Conservation (phyloP, 768 basidiomycete species). For the Russula olivacea region DNA sequence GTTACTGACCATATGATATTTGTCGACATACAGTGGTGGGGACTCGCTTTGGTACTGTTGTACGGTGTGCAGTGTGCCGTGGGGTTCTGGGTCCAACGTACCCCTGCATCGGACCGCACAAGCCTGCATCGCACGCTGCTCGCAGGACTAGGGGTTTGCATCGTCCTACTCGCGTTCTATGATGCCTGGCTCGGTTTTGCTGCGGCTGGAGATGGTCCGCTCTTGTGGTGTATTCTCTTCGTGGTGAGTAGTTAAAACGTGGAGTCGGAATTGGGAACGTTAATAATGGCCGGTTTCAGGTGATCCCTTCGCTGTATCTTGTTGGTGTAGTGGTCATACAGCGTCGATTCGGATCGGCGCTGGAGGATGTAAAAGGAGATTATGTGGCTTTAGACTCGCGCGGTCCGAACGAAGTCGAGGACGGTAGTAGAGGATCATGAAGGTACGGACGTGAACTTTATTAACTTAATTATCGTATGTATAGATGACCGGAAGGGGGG, state of each 20-base stretch:
- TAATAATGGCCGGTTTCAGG: not conserved
- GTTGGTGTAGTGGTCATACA: conserved; percentile 7
- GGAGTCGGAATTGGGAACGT: not conserved
- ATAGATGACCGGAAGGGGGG: not conserved
- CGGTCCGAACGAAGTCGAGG: not conserved
- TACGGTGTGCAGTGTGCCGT: conserved; percentile 9
- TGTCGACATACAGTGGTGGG: not conserved
- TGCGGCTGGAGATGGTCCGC: not conserved
- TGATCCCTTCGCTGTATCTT: not conserved
- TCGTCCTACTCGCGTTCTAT: conserved; percentile 10
- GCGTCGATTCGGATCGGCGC: not conserved
- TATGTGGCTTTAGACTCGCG: conserved; percentile 1
- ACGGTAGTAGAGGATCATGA: not conserved
- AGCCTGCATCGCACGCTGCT: not conserved
- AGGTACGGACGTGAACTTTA: not conserved
- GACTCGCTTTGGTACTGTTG: not conserved
- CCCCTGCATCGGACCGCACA: not conserved
- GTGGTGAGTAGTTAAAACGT: not conserved
- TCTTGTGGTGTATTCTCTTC: conserved; percentile 1
- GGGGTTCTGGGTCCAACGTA: conserved; percentile 5
- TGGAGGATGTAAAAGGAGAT: not conserved
- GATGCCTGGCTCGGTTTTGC: conserved; percentile 14
- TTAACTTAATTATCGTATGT: conserved; percentile 1
- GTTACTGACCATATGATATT: not conserved
- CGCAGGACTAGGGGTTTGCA: not conserved